These are phyloP conservation scores for Globisporangium acanthophoron DNA, from an alignment of 352 stramenopile species.

Conservation along the genomic window DNA sequence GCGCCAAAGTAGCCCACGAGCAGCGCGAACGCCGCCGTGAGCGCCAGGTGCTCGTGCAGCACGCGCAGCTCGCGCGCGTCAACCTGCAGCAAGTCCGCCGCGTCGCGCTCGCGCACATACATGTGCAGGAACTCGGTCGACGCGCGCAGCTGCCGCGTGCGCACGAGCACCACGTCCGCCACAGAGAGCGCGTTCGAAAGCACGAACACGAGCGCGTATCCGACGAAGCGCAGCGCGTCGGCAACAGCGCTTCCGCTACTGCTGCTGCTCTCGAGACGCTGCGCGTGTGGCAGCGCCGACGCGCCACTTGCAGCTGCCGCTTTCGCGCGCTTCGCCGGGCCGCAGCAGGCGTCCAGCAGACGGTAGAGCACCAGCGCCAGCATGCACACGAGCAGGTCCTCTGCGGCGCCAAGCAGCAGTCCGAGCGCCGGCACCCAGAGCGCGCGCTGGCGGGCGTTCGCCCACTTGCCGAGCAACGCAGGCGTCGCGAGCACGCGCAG, in stretches of 20 bases:
- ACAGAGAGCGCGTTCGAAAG: conserved; percentile 15
- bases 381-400: conserved; percentile 43
- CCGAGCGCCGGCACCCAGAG: conserved; percentile 26
- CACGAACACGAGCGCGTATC: conserved; percentile 30
- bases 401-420: conserved; percentile 30
- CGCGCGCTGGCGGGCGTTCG: conserved; percentile 39
- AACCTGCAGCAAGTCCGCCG: conserved; percentile 34
- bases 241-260: neutral
- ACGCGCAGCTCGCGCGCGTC: conserved; percentile 36
- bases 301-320: neutral
- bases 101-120: conserved; percentile 37
- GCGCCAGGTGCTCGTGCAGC: conserved; percentile 22
- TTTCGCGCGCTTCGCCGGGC: neutral
- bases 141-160: conserved; percentile 53
- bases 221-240: conserved; percentile 18
- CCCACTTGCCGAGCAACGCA: conserved; percentile 42
- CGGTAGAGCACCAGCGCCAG: conserved; percentile 25
- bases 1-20: conserved; percentile 33
- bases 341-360: conserved; percentile 16
- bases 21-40: conserved; percentile 25
- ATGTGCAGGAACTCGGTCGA: conserved; percentile 37
- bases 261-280: neutral
- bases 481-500: conserved; percentile 23
- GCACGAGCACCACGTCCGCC: conserved; percentile 43
- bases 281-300: neutral